Base-by-base conservation (phyloP, 2,329 filamentous ascomycete genomes). In the Epichloe typhina region DNA sequence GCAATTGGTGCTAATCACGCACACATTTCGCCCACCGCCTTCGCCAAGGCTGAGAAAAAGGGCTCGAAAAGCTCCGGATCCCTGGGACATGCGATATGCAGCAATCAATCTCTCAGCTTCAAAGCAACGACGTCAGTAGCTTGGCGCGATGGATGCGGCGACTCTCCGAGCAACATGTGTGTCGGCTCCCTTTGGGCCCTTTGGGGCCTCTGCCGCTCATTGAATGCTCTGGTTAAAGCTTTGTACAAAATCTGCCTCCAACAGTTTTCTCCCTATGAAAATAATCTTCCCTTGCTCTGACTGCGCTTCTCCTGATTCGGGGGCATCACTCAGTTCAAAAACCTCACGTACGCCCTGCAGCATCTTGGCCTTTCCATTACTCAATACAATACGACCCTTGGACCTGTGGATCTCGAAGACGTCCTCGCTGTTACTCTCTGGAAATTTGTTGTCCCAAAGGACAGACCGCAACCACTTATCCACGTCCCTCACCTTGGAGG, bases 281-380 rank as follows among this genome's bases (percentile, higher is more conserved):
- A 85, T 76, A 46, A 85, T 68, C 62, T 85, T 85, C 21, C 81
- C 76, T 38, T 64, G 57, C 26, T 57, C 56, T 11, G 62, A 53
- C 12, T 52, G 51, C 42, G 54, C 59, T 2, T 63, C 62, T 9
- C 60, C 57, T 9, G 62, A 64, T 9, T 64, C 58, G 4, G 70
- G 67, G 7, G 69, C 71, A 57, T 95, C 88, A 23, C 88, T 79
- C 23, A 97, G 85, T 61, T 98, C 93, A 65, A 97, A 98, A 15
- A 97, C 78, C 59, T 96, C 91, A 49, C 91, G 74, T 1, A 98
- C 93, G 2, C 90, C 93, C 65, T 98, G 93, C 7, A 97, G 74
- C 55, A 97, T 80, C 63, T 88, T 86, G 42, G 81, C 70, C 0
- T 72, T 70, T 1, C 87, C 88, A 50, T 83, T 73, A 0, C 69